Percentiles rank a stretch among this genome's conserved stretches.
Evolutionary conservation across 495 filamentous ascomycete species (phyloP).

Genomic region (Diplogelasinospora grovesii): DNA sequence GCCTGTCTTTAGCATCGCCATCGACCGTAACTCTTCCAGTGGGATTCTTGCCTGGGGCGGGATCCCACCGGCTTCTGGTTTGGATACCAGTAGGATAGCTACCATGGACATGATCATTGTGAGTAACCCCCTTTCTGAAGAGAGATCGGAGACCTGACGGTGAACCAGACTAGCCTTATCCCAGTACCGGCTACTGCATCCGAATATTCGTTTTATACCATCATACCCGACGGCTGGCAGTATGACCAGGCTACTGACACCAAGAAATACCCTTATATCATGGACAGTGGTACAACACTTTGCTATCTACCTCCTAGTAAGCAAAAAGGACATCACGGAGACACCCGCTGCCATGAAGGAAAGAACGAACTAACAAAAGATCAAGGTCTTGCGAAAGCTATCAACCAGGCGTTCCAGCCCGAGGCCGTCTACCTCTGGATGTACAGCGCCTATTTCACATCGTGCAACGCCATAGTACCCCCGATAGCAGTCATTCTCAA

Average conservation of each 20-base stretch:
- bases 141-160: slow-evolving; percentile 1
- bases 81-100: slow-evolving; percentile 21
- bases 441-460: slow-evolving; percentile 45
- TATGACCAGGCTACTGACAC: slow-evolving; percentile 24
- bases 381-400: slow-evolving; percentile 37
- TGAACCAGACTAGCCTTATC: slow-evolving; percentile 19
- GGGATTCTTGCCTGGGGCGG: slow-evolving; percentile 51
- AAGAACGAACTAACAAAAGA: too few species aligned
- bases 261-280: slow-evolving; percentile 36
- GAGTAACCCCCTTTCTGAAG: slow-evolving; percentile 4
- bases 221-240: slow-evolving; percentile 34
- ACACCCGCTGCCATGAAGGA: neutral
- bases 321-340: slow-evolving; percentile 4
- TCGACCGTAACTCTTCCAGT: slow-evolving; percentile 31
- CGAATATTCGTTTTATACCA: slow-evolving; percentile 36
- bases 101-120: slow-evolving; percentile 36
- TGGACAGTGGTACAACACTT: slow-evolving; percentile 43
- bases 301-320: slow-evolving; percentile 35
- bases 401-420: slow-evolving; percentile 50
- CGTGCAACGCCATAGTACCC: slow-evolving; percentile 50
- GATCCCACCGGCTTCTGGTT: slow-evolving; percentile 26
- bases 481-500: slow-evolving; percentile 45
- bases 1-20: slow-evolving; percentile 51
- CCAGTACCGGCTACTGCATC: slow-evolving; percentile 17
- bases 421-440: slow-evolving; percentile 40